These are phyloP conservation scores for Nicotiana sylvestris DNA, from an alignment of 257 asterid genomes.

Conservation along the genomic window DNA sequence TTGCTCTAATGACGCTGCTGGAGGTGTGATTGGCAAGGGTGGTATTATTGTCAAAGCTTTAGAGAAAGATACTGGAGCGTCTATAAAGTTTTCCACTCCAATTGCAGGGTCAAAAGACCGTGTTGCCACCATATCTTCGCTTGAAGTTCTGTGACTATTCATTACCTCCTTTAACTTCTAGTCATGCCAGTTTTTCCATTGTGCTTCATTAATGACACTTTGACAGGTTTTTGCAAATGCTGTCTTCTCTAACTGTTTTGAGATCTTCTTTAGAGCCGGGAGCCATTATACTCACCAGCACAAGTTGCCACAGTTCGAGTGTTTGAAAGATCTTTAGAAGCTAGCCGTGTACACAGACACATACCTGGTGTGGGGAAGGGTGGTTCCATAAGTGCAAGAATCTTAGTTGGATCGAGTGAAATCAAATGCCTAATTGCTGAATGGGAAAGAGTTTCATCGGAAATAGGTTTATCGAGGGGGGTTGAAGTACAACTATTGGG, in stretches of 20 bases:
- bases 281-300: constrained; percentile 43
- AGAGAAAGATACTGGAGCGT: constrained; percentile 59
- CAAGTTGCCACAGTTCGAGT: constrained; percentile 48
- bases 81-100: constrained; percentile 42
- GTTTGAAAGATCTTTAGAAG: constrained; percentile 42
- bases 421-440: constrained; percentile 36
- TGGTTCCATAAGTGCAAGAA: constrained; percentile 33
- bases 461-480: constrained; percentile 33
- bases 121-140: constrained; percentile 42
- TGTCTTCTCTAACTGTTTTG: constrained; percentile 4
- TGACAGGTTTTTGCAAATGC: neutral
- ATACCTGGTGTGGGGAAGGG: constrained; percentile 19
- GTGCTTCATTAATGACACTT: constrained; percentile 7
- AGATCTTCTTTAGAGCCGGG: constrained; percentile 35
- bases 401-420: constrained; percentile 39
- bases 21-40: constrained; percentile 54
- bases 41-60: constrained; percentile 37
- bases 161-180: constrained; percentile 10
- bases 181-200: constrained; percentile 4
- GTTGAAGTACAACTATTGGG: constrained; percentile 38
- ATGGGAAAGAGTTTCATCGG: constrained; percentile 38
- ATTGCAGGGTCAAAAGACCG: constrained; percentile 47
- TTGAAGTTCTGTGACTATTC: constrained; percentile 35
- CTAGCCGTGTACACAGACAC: constrained; percentile 27
- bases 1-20: constrained; percentile 43